These are phyloP conservation scores for Verticillium zaregamsianum DNA, from an alignment of 2,329 filamentous ascomycete genomes.

Conservation along the genomic window DNA sequence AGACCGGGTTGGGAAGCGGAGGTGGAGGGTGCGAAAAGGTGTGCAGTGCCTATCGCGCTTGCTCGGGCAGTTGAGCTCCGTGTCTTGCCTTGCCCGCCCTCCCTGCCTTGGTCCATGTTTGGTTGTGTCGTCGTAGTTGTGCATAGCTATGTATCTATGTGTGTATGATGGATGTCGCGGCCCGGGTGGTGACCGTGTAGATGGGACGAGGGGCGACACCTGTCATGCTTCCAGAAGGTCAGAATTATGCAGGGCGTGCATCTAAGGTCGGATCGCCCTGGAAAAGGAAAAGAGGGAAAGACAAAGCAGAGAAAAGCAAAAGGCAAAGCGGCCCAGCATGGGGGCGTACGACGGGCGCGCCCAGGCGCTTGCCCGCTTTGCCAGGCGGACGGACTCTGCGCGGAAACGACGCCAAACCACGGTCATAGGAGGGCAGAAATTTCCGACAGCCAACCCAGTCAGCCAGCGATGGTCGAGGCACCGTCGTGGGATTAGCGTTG, in stretches of 20 bases:
- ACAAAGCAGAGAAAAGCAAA: not conserved
- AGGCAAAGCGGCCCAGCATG: not conserved
- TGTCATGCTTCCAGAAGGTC: not conserved
- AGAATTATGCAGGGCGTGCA: not conserved
- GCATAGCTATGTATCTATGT: no score
- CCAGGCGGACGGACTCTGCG: not conserved
- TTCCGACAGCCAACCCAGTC: not conserved
- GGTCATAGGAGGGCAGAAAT: not conserved
- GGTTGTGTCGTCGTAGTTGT: not conserved
- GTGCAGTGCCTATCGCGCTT: not conserved
- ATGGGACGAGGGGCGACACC: not conserved
- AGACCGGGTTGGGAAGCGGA: not conserved
- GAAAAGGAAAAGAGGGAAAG: not conserved
- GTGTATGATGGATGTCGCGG: no score
- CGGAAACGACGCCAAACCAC: not conserved
- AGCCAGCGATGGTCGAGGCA: not conserved
- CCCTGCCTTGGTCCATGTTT: not conserved
- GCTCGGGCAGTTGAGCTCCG: not conserved
- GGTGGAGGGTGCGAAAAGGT: not conserved
- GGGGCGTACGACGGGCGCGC: not conserved
- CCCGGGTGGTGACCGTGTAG: not conserved
- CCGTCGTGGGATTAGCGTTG: not conserved
- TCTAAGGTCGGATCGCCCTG: not conserved
- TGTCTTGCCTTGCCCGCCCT: not conserved
- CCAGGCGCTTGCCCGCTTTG: not conserved